Evolutionary conservation across 257 asterid genomes (phyloP).

Genomic region (Gardenia jasminoides): DNA sequence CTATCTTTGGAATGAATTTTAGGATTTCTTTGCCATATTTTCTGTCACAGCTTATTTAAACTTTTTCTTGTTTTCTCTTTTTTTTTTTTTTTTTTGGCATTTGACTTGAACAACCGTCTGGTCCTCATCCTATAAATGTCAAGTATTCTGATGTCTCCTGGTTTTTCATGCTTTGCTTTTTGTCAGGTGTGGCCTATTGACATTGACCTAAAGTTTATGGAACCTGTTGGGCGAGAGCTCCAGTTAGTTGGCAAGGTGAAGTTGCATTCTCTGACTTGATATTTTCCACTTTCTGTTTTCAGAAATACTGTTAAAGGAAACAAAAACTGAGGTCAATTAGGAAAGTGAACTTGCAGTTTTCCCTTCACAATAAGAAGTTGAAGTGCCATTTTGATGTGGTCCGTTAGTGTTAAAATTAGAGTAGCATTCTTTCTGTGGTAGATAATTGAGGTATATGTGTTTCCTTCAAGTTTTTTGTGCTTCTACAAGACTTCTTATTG

Average conservation of each 20-base stretch:
- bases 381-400: background rate
- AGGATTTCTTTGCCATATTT: background rate
- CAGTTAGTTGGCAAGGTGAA: constrained; percentile 69
- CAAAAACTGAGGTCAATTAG: constrained; percentile 49
- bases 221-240: constrained; percentile 91
- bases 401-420: background rate
- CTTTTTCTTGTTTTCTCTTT: background rate
- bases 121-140: background rate
- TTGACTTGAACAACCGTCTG: background rate
- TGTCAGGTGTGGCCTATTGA: constrained; percentile 93
- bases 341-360: constrained; percentile 35
- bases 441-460: background rate
- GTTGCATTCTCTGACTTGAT: constrained; percentile 7
- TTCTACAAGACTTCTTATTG: background rate
- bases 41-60: background rate
- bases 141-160: background rate
- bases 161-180: background rate
- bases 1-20: too few species aligned
- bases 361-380: background rate
- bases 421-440: background rate
- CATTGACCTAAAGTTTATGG: constrained; percentile 79
- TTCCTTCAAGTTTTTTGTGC: background rate
- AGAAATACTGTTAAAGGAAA: background rate
- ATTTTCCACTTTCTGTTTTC: background rate
- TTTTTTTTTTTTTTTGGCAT: too few species aligned